Percentiles rank a stretch among this genome's conserved stretches.
phyloP scores from a whole-genome alignment of 2,329 filamentous ascomycete species.

The Cladosporium cucumerinum region DNA sequence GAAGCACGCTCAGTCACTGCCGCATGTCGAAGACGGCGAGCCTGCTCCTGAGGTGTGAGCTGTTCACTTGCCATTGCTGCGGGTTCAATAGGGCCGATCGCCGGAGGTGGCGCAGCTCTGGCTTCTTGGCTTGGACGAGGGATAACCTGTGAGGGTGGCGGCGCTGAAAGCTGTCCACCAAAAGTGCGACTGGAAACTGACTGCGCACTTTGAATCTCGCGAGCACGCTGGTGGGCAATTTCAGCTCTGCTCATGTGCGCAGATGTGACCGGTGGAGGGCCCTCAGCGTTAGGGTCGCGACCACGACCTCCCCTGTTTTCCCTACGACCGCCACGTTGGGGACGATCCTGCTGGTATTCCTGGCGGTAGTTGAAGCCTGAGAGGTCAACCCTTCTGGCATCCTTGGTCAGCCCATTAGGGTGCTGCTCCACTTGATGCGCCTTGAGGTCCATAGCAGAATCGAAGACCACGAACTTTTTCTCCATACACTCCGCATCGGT shows the following conservation, averaged over 20 bases:
- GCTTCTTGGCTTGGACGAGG: conserved; percentile 37
- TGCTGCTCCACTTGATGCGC: conserved; percentile 86
- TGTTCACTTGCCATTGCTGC: conserved; percentile 34
- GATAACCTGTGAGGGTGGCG: conserved; percentile 19
- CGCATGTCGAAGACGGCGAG: conserved; percentile 72
- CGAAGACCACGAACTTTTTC: conserved; percentile 97
- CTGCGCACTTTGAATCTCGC: conserved; percentile 86
- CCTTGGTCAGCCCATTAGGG: conserved; percentile 74
- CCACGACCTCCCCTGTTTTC: conserved; percentile 59
- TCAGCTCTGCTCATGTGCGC: conserved; percentile 82
- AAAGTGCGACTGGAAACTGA: conserved; percentile 77
- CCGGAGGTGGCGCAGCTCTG: conserved; percentile 37
- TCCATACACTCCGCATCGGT: conserved; percentile 82
- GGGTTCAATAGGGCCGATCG: conserved; percentile 31
- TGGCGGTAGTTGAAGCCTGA: conserved; percentile 77
- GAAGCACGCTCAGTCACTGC: conserved; percentile 83
- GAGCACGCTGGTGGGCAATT: conserved; percentile 83
- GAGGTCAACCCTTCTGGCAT: conserved; percentile 80
- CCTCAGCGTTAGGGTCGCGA: conserved; percentile 81
- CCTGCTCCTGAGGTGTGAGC: conserved; percentile 73
- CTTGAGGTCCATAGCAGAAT: conserved; percentile 90
- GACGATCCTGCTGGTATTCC: conserved; percentile 63
- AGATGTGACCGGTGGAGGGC: conserved; percentile 70
- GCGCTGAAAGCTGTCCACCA: conserved; percentile 69
- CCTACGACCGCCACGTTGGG: conserved; percentile 30